Conservation (phyloP, 345 rosid species). For the Euphorbia peplus region DNA sequence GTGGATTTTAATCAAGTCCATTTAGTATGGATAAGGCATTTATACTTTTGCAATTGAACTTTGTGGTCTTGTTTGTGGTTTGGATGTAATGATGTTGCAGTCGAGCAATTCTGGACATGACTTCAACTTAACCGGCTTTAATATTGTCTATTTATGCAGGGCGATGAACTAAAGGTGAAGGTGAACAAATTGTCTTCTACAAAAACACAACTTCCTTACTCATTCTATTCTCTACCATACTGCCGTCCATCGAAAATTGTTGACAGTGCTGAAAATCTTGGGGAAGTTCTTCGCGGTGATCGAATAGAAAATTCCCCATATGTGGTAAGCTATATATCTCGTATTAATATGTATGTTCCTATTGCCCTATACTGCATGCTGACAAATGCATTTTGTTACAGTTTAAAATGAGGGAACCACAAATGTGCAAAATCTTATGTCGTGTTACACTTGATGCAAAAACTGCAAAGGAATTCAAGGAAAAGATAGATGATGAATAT, state of each 20-base stretch:
- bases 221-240: conserved; percentile 69
- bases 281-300: conserved; percentile 93
- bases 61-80: background rate
- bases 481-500: conserved; percentile 81
- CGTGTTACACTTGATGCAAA: conserved; percentile 48
- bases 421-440: conserved; percentile 59
- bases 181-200: conserved; percentile 87
- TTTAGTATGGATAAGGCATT: background rate
- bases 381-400: conserved; percentile 31
- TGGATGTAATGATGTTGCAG: background rate
- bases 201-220: conserved; percentile 90
- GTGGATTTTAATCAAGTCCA: background rate
- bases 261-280: conserved; percentile 89
- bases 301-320: conserved; percentile 87
- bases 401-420: conserved; percentile 85
- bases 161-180: conserved; percentile 76
- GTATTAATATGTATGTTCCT: background rate
- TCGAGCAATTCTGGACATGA: background rate
- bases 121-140: background rate
- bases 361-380: conserved; percentile 4
- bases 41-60: background rate
- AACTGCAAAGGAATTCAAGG: conserved; percentile 62
- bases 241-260: conserved; percentile 59
- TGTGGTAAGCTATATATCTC: conserved; percentile 41
- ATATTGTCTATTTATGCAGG: conserved; percentile 41